Base-by-base conservation (phyloP, 441 rosid species). In the Gossypium schwendimanii region DNA sequence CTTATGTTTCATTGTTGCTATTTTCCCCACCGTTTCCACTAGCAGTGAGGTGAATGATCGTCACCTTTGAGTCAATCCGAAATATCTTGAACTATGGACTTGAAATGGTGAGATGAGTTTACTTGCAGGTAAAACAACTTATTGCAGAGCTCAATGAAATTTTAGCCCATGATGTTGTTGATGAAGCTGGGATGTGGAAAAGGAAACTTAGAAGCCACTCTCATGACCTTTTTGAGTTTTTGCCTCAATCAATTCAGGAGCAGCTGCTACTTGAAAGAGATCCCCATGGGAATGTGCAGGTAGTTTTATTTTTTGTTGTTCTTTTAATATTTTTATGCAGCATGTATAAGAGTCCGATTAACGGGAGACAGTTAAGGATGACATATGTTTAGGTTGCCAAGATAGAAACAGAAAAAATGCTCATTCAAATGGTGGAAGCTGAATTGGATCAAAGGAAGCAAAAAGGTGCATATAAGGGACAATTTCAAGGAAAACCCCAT, bases 371-470 rank as follows among this genome's bases (percentile, higher is more conserved):
- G 14, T 11, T 24, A 58, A 24, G 18, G 36, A 2, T 67, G 21
- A 0, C 71, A 28, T 50, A 68, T 50, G 47, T 68, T 4, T 79
- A 93, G 99, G 98, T 93, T 80, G 97, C 99, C 75, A 93, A 89
- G 84, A 96, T 96, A 60, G 99, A 96, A 81, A 96, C 99, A 0
- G 98, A 93, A 85, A 96, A 96, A 87, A 96, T 96, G 98, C 93
- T 96, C 64, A 93, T 93, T 80, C 96, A 96, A 77, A 93, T 96
- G 99, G 98, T 88, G 85, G 97, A 93, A 80, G 85, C 90, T 59
- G 99, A 93, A 76, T 73, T 96, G 86, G 94, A 92, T 83, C 89
- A 90, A 84, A 92, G 94, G 84, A 92, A 85, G 80, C 88, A 84
- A 74, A 88, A 65, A 64, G 98, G 97, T 73, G 52, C 84, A 71